Evolutionary conservation across 176 grass and related monocot species (phyloP), one percentile per base, ranked within the genome.

Genomic region (Thinopyrum elongatum): DNA sequence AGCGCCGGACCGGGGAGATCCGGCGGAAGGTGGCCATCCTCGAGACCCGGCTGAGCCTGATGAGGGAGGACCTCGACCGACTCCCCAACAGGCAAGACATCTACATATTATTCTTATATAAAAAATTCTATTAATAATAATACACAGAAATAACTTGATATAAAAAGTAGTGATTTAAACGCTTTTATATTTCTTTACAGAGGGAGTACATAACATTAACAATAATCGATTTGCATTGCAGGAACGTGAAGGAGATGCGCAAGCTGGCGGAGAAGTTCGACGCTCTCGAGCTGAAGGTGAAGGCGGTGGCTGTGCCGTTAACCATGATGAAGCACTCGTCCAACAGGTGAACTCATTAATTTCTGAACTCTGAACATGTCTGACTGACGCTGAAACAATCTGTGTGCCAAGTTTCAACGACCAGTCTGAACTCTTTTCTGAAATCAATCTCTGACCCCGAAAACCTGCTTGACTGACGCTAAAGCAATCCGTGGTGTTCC

Each of bases 261-360:
- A 93, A 92, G 76, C 84, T 94, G n/a, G 83, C 87, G n/a, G 91
- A 92, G 10, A 93, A 92, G 91, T 85, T 93, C 19, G 19, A 85
- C 0, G 65, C 62, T 85, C 82, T 98, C 0, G 80, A 92, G 65
- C 83, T 85, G 21, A 93, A 88, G 87, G 86, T 84, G 16, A 83
- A 88, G 79, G 59, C 93, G 61, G 89, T 90, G 36, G 80, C 76
- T 0, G 71, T 71, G 12, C 63, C 89, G 42, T 90, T 97, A 38
- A 88, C 62, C 12, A 86, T 80, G 80, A 93, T 84, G 78, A 65
- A 58, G 55, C 19, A 84, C 85, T 86, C 80, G 26, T 81, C 64
- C 8, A 86, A 88, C 57, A 94, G 92, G 92, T 97, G 65, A 51
- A 13, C n/a, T 44, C 0, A 36, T 36, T 36, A 36, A 58, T 58